Conservation (phyloP, 2,329 filamentous ascomycete genomes). For the Mariannaea elegans region DNA sequence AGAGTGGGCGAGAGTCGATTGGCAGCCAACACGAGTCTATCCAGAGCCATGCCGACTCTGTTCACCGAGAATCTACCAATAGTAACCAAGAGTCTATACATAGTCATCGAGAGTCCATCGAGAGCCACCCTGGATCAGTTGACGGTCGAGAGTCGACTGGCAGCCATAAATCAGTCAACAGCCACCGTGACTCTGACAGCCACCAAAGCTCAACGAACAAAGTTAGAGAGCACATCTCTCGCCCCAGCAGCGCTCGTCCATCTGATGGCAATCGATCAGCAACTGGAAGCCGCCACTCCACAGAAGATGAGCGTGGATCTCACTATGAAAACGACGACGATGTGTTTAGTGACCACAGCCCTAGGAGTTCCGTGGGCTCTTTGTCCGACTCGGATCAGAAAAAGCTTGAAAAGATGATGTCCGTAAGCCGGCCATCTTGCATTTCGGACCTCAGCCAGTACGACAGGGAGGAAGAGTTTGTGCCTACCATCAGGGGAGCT, state of each 20-base stretch:
- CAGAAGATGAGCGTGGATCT: slow-evolving; percentile 48
- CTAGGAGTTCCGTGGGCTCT: slow-evolving; percentile 65
- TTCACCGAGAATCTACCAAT: not conserved
- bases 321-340: slow-evolving; percentile 64
- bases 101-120: slow-evolving; percentile 4
- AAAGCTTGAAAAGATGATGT: slow-evolving; percentile 46
- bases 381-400: slow-evolving; percentile 50
- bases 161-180: not conserved
- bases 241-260: slow-evolving; percentile 32
- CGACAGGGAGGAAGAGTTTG: slow-evolving; percentile 55
- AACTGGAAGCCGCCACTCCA: slow-evolving; percentile 28
- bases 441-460: slow-evolving; percentile 63
- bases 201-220: not conserved
- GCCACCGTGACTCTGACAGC: slow-evolving; percentile 1
- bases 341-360: slow-evolving; percentile 67
- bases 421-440: slow-evolving; percentile 47
- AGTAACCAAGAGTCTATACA: not conserved
- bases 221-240: not conserved
- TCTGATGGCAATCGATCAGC: slow-evolving; percentile 38
- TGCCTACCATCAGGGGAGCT: slow-evolving; percentile 65
- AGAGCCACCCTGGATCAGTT: not conserved
- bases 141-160: not conserved
- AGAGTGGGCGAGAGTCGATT: not conserved
- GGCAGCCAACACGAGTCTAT: not conserved
- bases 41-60: not conserved